A percentile compares a stretch with the other conserved stretches of the same genome.
phyloP scores from a whole-genome alignment of 805 yeast genomes.

The Kluyveromyces dobzhanskii region DNA sequence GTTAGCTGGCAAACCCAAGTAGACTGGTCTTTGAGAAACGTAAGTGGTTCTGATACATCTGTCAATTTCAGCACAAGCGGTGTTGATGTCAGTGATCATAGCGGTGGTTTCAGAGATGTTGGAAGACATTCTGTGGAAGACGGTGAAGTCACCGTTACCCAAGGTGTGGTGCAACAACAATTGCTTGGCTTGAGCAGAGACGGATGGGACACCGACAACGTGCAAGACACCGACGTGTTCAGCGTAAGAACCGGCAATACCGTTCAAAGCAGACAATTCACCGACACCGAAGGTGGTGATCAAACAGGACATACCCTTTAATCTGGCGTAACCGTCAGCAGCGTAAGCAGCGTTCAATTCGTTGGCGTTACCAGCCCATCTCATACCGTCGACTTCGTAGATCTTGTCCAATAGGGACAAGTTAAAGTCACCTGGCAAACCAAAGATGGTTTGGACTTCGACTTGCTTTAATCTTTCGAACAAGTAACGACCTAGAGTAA shows the following conservation, averaged over 20 bases:
- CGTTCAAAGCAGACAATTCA: conserved; percentile 76
- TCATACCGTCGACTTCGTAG: conserved; percentile 63
- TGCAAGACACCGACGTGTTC: conserved; percentile 83
- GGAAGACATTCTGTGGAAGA: conserved; percentile 70
- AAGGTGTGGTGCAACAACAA: conserved; percentile 73
- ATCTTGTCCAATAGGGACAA: conserved; percentile 61
- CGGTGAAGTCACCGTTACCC: conserved; percentile 76
- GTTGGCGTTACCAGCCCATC: conserved; percentile 90
- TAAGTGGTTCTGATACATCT: conserved; percentile 65
- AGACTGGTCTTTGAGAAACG: conserved; percentile 70
- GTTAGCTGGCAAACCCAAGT: conserved; percentile 77
- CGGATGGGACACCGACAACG: conserved; percentile 80
- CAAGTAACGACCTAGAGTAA: conserved; percentile 66
- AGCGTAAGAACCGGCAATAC: conserved; percentile 82
- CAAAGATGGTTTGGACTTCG: conserved; percentile 62
- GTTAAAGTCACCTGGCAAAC: conserved; percentile 80
- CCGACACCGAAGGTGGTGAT: conserved; percentile 90
- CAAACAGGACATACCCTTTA: conserved; percentile 65
- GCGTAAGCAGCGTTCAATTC: conserved; percentile 85
- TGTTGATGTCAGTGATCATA: conserved; percentile 50
- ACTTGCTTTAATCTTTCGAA: conserved; percentile 74
- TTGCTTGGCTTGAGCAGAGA: conserved; percentile 62
- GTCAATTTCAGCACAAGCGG: conserved; percentile 69
- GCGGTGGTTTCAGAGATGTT: conserved; percentile 61
- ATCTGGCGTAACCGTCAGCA: conserved; percentile 81